These are phyloP conservation scores for Anthracocystis panici-leucophaei DNA, from an alignment of 1,284 basidiomycete species.

Conservation along the genomic window DNA sequence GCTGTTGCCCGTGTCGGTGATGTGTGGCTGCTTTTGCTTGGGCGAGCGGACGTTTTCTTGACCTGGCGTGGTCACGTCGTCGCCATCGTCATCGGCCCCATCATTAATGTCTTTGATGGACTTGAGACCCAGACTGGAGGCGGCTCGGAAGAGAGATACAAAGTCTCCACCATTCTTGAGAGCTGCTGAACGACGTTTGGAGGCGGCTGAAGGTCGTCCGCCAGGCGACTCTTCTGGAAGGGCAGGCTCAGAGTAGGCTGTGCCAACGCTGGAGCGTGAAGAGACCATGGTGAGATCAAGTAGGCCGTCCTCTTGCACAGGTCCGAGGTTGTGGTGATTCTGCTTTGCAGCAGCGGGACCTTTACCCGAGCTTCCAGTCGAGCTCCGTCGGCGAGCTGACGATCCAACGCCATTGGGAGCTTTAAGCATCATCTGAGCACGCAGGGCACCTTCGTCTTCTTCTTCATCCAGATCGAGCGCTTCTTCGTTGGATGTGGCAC, in stretches of 20 bases:
- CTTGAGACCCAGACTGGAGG: constrained; percentile 21
- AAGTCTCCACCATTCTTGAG: constrained; percentile 31
- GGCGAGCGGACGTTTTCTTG: constrained; percentile 12
- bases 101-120: constrained; percentile 15
- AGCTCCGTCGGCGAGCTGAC: constrained; percentile 31
- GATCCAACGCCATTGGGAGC: neutral
- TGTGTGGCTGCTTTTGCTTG: constrained; percentile 15
- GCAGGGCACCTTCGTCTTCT: constrained; percentile 31
- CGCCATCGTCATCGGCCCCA: constrained; percentile 5
- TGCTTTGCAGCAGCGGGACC: constrained; percentile 9
- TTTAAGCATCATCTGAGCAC: constrained; percentile 25
- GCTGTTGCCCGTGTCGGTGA: constrained; percentile 22
- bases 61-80: constrained; percentile 20
- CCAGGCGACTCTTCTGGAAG: constrained; percentile 19
- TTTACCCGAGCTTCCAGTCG: constrained; percentile 35
- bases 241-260: constrained; percentile 26
- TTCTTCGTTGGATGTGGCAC: constrained; percentile 40
- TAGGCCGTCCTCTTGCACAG: constrained; percentile 49
- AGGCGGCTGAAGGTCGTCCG: constrained; percentile 20
- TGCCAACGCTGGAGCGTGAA: constrained; percentile 39
- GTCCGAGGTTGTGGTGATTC: constrained; percentile 32
- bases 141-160: constrained; percentile 34
- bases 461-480: constrained; percentile 54
- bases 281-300: constrained; percentile 37
- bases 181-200: constrained; percentile 16